Evolutionary conservation across 2,329 filamentous ascomycete genomes (phyloP).

Genomic region (Thelonectria olida): DNA sequence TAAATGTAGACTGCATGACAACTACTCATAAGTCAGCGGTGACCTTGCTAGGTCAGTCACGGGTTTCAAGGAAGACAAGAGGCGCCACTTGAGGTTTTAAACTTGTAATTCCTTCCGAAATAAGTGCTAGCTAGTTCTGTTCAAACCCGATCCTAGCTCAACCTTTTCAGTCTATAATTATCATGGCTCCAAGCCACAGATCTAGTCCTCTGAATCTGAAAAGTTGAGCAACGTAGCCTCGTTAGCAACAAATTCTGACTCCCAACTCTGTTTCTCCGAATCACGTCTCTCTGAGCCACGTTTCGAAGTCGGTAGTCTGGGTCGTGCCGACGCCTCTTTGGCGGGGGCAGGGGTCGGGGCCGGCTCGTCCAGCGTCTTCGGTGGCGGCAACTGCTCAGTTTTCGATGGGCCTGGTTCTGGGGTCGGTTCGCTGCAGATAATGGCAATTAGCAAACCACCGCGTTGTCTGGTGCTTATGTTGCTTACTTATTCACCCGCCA

Average conservation of each 20-base stretch:
- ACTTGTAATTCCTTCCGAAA: too few species aligned
- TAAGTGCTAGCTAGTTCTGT: too few species aligned
- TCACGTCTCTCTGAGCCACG: constrained; percentile 22
- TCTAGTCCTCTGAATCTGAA: constrained; percentile 25
- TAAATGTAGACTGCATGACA: too few species aligned
- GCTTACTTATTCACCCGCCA: background rate
- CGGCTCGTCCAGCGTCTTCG: constrained; percentile 28
- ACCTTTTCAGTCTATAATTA: background rate
- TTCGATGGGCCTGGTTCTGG: constrained; percentile 25
- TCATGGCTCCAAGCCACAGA: constrained; percentile 4
- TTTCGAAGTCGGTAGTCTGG: constrained; percentile 26
- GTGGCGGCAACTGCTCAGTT: constrained; percentile 18
- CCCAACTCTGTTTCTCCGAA: constrained; percentile 26
- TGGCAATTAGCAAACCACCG: constrained; percentile 7
- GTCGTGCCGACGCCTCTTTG: constrained; percentile 14
- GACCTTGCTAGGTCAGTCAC: too few species aligned
- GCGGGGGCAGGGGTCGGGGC: background rate
- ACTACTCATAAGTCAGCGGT: too few species aligned
- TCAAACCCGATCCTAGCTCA: too few species aligned
- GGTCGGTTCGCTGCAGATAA: constrained; percentile 4
- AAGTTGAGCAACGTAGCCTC: constrained; percentile 34
- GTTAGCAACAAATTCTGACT: constrained; percentile 27
- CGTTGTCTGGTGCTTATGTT: background rate
- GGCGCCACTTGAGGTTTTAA: too few species aligned
- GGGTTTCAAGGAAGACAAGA: too few species aligned